Evolutionary conservation across 2,329 filamentous ascomycete genomes (phyloP).

Genomic region (Chrysoporthe puriensis): DNA sequence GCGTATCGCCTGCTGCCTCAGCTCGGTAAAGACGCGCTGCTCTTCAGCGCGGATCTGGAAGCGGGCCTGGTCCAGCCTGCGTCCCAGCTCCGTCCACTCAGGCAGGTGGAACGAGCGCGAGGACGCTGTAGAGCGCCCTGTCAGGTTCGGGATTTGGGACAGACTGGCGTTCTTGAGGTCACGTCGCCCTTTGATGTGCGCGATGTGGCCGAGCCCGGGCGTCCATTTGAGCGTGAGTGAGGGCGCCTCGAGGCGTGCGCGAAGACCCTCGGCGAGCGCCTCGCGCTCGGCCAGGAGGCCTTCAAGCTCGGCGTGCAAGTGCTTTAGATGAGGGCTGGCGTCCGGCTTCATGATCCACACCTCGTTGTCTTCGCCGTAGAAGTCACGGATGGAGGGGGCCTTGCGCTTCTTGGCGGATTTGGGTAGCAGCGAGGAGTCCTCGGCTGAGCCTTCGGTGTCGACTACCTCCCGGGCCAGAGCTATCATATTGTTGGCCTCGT

Average conservation of each 20-base stretch:
- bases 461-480: constrained; percentile 75
- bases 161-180: constrained; percentile 61
- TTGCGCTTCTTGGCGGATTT: constrained; percentile 49
- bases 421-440: constrained; percentile 58
- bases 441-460: constrained; percentile 64
- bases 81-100: constrained; percentile 83
- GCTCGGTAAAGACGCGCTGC: constrained; percentile 72
- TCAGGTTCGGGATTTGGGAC: constrained; percentile 15
- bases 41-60: constrained; percentile 83
- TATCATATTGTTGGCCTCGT: constrained; percentile 70
- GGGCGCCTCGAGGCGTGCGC: constrained; percentile 61
- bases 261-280: constrained; percentile 63
- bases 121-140: constrained; percentile 68
- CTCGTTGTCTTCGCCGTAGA: constrained; percentile 63
- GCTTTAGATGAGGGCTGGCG: constrained; percentile 68
- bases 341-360: constrained; percentile 68
- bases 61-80: constrained; percentile 76
- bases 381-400: constrained; percentile 53
- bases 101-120: constrained; percentile 84
- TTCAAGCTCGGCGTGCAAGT: constrained; percentile 70
- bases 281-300: constrained; percentile 63
- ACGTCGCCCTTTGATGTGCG: constrained; percentile 80
- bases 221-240: constrained; percentile 84
- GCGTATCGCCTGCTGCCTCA: constrained; percentile 76
- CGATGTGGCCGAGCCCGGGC: constrained; percentile 84